A percentile compares a stretch with the other conserved stretches of the same genome.
Conservation (phyloP, 495 filamentous ascomycete genomes). For the Neurospora cerealis region DNA sequence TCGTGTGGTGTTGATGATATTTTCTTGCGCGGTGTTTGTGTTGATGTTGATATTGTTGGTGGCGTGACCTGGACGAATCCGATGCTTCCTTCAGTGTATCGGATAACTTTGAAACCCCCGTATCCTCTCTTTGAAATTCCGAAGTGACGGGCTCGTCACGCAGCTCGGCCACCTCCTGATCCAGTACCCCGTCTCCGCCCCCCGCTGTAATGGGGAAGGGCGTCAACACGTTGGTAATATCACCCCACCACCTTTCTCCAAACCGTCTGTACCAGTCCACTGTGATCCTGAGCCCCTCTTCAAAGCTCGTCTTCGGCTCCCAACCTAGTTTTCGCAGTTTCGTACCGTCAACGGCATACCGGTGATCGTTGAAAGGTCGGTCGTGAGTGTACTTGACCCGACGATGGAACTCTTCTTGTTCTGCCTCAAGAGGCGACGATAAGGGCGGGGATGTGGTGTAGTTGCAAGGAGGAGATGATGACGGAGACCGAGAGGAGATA, state of each 20-base stretch:
- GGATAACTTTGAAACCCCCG: neutral
- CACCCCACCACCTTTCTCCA: conserved; percentile 60
- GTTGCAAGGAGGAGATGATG: neutral
- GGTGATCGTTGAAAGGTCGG: conserved; percentile 62
- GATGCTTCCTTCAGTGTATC: conserved; percentile 15
- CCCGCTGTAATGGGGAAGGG: conserved; percentile 48
- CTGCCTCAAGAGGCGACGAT: neutral
- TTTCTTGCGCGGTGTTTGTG: neutral
- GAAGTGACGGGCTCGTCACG: conserved; percentile 35
- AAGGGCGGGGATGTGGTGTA: neutral
- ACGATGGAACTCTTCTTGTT: conserved; percentile 30
- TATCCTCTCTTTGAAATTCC: neutral
- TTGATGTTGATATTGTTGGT: neutral
- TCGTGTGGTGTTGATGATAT: neutral
- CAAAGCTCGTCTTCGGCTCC: conserved; percentile 51
- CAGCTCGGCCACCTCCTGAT: conserved; percentile 38
- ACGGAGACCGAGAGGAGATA: conserved; percentile 1
- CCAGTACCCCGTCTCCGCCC: conserved; percentile 34
- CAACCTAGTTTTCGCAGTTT: conserved; percentile 59
- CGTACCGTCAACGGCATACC: conserved; percentile 57
- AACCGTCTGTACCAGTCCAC: conserved; percentile 61
- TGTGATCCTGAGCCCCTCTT: conserved; percentile 51
- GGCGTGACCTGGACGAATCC: neutral
- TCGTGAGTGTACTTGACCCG: conserved; percentile 59
- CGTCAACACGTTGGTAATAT: conserved; percentile 54